Percentiles rank a stretch among this genome's conserved stretches.
Conservation (phyloP, 2,329 filamentous ascomycete genomes). For the Colletotrichum graminicola region DNA sequence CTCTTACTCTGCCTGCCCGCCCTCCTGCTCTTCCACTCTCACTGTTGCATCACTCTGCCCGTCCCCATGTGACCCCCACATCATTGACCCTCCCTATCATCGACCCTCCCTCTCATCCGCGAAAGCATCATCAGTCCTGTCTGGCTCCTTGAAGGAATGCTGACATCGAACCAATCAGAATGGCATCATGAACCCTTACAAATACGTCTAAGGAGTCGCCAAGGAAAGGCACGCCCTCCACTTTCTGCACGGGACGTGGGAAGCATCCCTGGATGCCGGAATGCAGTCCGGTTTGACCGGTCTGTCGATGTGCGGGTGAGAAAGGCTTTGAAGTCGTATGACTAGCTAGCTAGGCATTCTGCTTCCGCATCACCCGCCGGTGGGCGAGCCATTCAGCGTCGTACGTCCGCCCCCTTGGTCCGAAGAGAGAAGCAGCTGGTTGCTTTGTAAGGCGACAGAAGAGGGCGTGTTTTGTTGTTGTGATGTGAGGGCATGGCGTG, state of each 20-base stretch:
- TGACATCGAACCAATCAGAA: constrained; percentile 68
- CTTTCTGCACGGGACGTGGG: constrained; percentile 10
- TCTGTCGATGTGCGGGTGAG: constrained; percentile 16
- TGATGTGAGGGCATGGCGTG: constrained; percentile 6
- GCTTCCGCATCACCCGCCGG: background rate
- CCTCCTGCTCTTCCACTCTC: constrained; percentile 6
- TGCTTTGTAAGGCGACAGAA: constrained; percentile 18
- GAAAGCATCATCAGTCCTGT: constrained; percentile 29
- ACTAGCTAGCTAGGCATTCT: constrained; percentile 3
- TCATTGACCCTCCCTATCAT: constrained; percentile 1
- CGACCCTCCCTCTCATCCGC: background rate
- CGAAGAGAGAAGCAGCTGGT: background rate
- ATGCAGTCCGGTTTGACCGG: constrained; percentile 17
- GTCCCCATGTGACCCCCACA: constrained; percentile 26
- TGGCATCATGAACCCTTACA: constrained; percentile 99
- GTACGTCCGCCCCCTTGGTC: background rate
- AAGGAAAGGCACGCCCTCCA: constrained; percentile 23
- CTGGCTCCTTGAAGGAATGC: constrained; percentile 39
- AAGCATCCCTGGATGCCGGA: constrained; percentile 1
- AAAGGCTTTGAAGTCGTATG: constrained; percentile 17
- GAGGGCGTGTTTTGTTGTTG: background rate
- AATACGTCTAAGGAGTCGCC: constrained; percentile 76
- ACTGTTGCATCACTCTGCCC: constrained; percentile 10
- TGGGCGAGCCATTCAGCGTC: background rate
- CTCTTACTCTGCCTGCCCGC: background rate